phyloP scores from a whole-genome alignment of 2,329 filamentous ascomycete species.

The Colletotrichum shisoi region DNA sequence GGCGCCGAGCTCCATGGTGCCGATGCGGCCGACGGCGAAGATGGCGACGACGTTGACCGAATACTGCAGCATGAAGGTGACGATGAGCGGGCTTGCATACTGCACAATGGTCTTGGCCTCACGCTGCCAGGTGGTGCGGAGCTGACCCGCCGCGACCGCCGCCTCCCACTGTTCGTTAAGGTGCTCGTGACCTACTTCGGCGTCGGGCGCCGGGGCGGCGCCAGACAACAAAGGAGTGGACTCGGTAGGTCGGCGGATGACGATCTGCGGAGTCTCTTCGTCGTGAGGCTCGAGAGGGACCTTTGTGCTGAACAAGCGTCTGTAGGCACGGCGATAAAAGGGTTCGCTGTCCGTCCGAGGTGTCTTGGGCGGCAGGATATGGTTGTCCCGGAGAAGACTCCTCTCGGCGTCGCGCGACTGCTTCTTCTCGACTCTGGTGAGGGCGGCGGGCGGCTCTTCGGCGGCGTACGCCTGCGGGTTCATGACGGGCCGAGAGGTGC shows the following conservation, averaged over 20 bases:
- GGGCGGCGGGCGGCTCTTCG: conserved; percentile 54
- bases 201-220: conserved; percentile 19
- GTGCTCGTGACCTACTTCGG: conserved; percentile 55
- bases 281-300: conserved; percentile 51
- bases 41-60: conserved; percentile 84
- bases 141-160: conserved; percentile 79
- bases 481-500: conserved; percentile 73
- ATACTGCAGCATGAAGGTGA: conserved; percentile 82
- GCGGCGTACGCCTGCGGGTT: conserved; percentile 57
- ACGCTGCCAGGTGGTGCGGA: conserved; percentile 89
- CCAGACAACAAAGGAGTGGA: conserved; percentile 51
- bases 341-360: conserved; percentile 46
- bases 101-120: conserved; percentile 81
- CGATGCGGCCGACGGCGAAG: conserved; percentile 79
- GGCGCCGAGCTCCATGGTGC: conserved; percentile 65
- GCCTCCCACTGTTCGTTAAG: conserved; percentile 83
- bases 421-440: conserved; percentile 65
- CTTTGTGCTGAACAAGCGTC: conserved; percentile 65
- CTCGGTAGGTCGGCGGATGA: conserved; percentile 52
- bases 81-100: conserved; percentile 74
- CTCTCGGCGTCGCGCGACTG: conserved; percentile 66
- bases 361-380: conserved; percentile 70
- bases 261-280: conserved; percentile 48
- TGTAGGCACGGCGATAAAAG: conserved; percentile 55
- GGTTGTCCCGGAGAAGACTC: conserved; percentile 70